These are phyloP conservation scores for Isabelozyma gotoi DNA, from an alignment of 805 yeast species.

Conservation along the genomic window DNA sequence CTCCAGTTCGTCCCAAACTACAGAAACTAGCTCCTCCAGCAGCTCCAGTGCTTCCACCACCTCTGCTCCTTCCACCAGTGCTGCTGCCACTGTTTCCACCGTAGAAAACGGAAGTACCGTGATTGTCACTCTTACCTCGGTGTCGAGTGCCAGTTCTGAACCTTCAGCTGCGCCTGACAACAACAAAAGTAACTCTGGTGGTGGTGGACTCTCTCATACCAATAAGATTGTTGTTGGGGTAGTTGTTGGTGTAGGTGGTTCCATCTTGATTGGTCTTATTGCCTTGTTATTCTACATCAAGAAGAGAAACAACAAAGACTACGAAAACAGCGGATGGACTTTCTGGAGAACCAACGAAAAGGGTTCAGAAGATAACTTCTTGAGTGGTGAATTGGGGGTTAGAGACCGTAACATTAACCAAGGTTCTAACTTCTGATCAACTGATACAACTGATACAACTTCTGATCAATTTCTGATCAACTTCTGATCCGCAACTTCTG, in stretches of 20 bases:
- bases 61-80: slow-evolving; percentile 6
- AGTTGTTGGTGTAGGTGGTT: slow-evolving; percentile 48
- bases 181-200: slow-evolving; percentile 8
- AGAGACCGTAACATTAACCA: slow-evolving; percentile 48
- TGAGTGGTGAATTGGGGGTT: slow-evolving; percentile 47
- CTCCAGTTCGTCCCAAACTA: neutral
- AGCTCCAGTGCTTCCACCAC: slow-evolving; percentile 21
- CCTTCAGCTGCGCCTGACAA: slow-evolving; percentile 22
- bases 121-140: slow-evolving; percentile 39
- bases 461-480: too few relatives aligned
- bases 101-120: slow-evolving; percentile 29
- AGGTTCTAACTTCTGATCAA: slow-evolving; percentile 42
- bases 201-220: slow-evolving; percentile 41
- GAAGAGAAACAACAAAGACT: slow-evolving; percentile 29
- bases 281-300: slow-evolving; percentile 34
- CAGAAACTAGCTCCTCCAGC: slow-evolving; percentile 18
- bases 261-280: slow-evolving; percentile 34
- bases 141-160: slow-evolving; percentile 18
- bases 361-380: slow-evolving; percentile 38
- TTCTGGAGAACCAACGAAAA: slow-evolving; percentile 49
- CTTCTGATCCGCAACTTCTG: too few relatives aligned
- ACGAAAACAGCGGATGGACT: slow-evolving; percentile 41
- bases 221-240: slow-evolving; percentile 47
- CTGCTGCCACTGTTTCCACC: slow-evolving; percentile 3
- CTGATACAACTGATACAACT: too few relatives aligned